These are phyloP conservation scores for Phytomonas sp. DNA, from an alignment of 208 protist genomes.

Conservation along the genomic window DNA sequence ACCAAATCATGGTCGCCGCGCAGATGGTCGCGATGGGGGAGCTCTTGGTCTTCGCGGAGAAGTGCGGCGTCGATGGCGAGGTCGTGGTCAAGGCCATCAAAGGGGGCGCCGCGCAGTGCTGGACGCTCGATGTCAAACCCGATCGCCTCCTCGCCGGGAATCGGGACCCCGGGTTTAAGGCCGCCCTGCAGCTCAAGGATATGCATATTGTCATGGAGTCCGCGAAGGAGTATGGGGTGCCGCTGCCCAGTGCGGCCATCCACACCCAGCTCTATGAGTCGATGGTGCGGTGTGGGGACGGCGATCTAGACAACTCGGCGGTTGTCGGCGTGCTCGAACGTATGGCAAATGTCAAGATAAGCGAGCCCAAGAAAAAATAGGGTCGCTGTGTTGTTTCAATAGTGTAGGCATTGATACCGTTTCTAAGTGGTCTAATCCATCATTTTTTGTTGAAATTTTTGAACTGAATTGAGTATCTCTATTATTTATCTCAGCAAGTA, in stretches of 20 bases:
- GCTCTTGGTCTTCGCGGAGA: constrained; percentile 90
- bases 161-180: constrained; percentile 92
- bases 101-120: constrained; percentile 90
- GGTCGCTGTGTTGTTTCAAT: neutral
- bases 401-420: neutral
- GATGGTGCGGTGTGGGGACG: constrained; percentile 84
- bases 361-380: constrained; percentile 50
- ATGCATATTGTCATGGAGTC: constrained; percentile 91
- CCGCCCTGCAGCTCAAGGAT: constrained; percentile 93
- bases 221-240: constrained; percentile 74
- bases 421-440: constrained; percentile 2
- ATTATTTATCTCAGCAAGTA: neutral
- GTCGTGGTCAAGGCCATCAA: constrained; percentile 84
- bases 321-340: constrained; percentile 91
- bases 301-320: constrained; percentile 89
- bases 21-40: constrained; percentile 93
- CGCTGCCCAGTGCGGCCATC: constrained; percentile 85
- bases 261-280: constrained; percentile 90
- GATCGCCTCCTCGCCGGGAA: constrained; percentile 89
- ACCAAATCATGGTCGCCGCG: constrained; percentile 93
- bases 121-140: constrained; percentile 88
- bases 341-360: constrained; percentile 72
- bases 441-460: neutral
- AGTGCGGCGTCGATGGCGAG: constrained; percentile 79
- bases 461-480: neutral